Evolutionary conservation across 2,329 filamentous ascomycete genomes (phyloP), one percentile per base, ranked within the genome.

Genomic region (Camillea tinctor): DNA sequence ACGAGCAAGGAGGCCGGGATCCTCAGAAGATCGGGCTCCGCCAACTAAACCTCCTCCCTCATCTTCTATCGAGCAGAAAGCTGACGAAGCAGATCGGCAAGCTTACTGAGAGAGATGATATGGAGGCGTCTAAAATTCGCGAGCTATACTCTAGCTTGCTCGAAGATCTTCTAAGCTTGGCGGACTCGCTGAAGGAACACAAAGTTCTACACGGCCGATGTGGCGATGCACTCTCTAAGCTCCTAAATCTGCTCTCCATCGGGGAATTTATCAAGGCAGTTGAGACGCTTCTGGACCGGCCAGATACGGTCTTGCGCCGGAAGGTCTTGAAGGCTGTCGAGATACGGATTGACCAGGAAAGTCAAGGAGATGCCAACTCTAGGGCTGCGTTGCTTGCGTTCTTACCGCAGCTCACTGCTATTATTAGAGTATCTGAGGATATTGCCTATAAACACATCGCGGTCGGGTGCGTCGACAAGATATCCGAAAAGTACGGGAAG

Each of bases 401-500:
- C 80, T 73, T 97, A 65, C 88, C 91, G 11, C 89, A 89, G 66
- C 82, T 97, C 62, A 91, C 91, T 19, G 82, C 84, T 20, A 90
- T 96, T 52, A 86, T 99, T 60, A 81, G 88, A 58, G 84, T 89
- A 54, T 89, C 90, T 6, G 79, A 84, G 30, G 88, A 95, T 66
- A 84, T 89, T 56, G 82, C 87, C 24, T 89, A 95, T 73, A 93
- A 94, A 76, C 89, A 93, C 69, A 92, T 91, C 11, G 91, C 93
- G 1, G 88, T 99, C 63, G 88, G 88, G 40, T 98, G 94, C 68
- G 89, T 98, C 51, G 93, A 97, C 76, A 91, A 92, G 74, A 96
- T 99, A 64, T 86, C 91, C 2, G 93, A 97, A 76, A 94, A 94
- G 74, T 98, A 97, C 73, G 96, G 95, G 66, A 96, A 95, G 80